These are phyloP conservation scores for Pisolithus marmoratus DNA, from an alignment of 768 basidiomycete genomes.

Conservation along the genomic window DNA sequence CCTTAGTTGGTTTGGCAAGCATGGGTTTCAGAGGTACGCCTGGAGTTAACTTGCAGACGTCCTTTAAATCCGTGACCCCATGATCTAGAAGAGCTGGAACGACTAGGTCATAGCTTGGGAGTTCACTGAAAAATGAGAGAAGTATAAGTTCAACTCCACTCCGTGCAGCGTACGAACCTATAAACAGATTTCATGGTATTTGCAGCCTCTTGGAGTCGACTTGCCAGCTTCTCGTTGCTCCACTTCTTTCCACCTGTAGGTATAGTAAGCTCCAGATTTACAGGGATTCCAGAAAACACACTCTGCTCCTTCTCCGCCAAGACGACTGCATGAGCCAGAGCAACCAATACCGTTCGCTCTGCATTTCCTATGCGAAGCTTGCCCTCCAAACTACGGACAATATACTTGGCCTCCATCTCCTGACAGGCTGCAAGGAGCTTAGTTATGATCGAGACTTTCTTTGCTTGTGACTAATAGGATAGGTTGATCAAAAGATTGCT, in stretches of 20 bases:
- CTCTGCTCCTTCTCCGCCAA: constrained; percentile 70
- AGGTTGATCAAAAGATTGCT: constrained; percentile 2
- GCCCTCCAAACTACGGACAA: constrained; percentile 92
- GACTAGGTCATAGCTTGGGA: constrained; percentile 89
- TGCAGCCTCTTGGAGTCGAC: constrained; percentile 70
- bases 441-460: constrained; percentile 93
- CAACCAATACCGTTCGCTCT: constrained; percentile 90
- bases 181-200: constrained; percentile 85
- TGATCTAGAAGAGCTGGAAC: constrained; percentile 81
- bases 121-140: constrained; percentile 53
- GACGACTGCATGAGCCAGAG: constrained; percentile 88
- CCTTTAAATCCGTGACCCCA: constrained; percentile 65
- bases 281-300: constrained; percentile 18
- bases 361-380: constrained; percentile 97
- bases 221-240: constrained; percentile 65
- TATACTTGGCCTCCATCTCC: constrained; percentile 91
- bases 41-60: constrained; percentile 85
- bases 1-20: constrained; percentile 98
- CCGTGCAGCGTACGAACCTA: constrained; percentile 48
- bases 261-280: constrained; percentile 1
- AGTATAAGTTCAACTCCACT: background rate
- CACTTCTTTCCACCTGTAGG: constrained; percentile 63
- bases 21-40: constrained; percentile 97
- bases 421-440: constrained; percentile 91
- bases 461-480: constrained; percentile 72